phyloP scores from a whole-genome alignment of 768 basidiomycete genomes.

The Macrolepiota dolichaula region DNA sequence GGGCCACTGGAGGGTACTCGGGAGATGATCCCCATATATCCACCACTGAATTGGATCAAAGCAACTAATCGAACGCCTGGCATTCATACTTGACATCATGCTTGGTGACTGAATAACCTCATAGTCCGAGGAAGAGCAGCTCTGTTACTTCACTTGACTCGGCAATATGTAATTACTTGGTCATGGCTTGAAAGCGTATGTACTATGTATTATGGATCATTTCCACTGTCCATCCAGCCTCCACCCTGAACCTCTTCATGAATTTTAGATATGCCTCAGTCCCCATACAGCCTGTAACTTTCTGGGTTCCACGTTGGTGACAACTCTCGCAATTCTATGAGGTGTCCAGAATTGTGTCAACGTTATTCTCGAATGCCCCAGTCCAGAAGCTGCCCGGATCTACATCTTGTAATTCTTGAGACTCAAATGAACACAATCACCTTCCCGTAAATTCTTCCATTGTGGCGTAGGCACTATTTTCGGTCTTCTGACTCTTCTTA shows the following conservation, averaged over 20 bases:
- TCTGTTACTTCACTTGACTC: too few relatives aligned
- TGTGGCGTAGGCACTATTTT: slow-evolving; percentile 24
- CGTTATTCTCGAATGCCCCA: slow-evolving; percentile 64
- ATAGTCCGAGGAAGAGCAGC: too few relatives aligned
- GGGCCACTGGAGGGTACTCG: too few relatives aligned
- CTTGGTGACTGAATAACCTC: too few relatives aligned
- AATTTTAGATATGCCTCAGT: slow-evolving; percentile 20
- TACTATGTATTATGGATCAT: too few relatives aligned
- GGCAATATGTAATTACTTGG: too few relatives aligned
- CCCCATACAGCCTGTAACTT: slow-evolving; percentile 32
- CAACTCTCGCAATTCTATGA: slow-evolving; percentile 54
- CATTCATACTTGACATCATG: too few relatives aligned
- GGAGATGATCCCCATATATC: too few relatives aligned
- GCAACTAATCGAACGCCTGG: too few relatives aligned
- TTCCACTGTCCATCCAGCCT: not conserved
- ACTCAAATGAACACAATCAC: slow-evolving; percentile 58
- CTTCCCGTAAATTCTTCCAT: slow-evolving; percentile 66
- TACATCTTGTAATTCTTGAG: slow-evolving; percentile 50
- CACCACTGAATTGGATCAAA: too few relatives aligned
- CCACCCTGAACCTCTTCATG: slow-evolving; percentile 15
- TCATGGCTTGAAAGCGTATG: too few relatives aligned
- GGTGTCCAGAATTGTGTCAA: slow-evolving; percentile 51
- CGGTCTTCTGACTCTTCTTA: slow-evolving; percentile 13
- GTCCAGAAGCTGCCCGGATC: slow-evolving; percentile 78
- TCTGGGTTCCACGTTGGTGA: slow-evolving; percentile 45